A percentile compares a stretch with the other conserved stretches of the same genome.
Evolutionary conservation across 257 asterid genomes (phyloP).

Genomic region (Nicotiana otophora): DNA sequence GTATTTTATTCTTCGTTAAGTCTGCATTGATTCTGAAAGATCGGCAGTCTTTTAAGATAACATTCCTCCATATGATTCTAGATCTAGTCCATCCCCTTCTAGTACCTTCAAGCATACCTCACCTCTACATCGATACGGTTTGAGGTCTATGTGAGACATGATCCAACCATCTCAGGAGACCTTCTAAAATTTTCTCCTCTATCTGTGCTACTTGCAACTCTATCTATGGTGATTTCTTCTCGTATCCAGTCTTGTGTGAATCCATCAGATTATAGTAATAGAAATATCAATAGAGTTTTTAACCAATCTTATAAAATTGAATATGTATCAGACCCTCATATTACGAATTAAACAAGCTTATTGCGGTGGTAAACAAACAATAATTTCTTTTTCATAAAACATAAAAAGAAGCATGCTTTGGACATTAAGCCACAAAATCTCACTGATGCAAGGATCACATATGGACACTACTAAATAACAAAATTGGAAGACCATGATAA

Average conservation of each 20-base stretch:
- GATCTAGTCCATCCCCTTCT: background rate
- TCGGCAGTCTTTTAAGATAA: background rate
- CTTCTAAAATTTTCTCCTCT: background rate
- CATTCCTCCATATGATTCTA: too few relatives aligned
- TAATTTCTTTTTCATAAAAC: background rate
- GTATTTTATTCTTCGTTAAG: background rate
- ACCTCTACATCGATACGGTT: background rate
- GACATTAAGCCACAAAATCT: background rate
- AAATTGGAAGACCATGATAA: too few relatives aligned
- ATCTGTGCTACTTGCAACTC: background rate
- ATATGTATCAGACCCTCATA: background rate
- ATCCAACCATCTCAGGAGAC: background rate
- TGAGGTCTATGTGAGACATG: background rate
- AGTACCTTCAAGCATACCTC: background rate
- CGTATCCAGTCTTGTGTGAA: background rate
- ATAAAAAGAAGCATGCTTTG: background rate
- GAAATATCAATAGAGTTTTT: background rate
- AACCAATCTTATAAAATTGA: background rate
- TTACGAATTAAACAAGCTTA: background rate
- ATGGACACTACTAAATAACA: background rate
- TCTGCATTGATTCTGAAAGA: background rate
- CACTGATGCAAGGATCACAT: background rate
- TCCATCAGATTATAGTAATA: background rate
- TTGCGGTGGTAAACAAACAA: background rate
- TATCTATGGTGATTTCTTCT: background rate